These are phyloP conservation scores for Skeletonema marinoi DNA, from an alignment of 108 stramenopile species.

Conservation along the genomic window DNA sequence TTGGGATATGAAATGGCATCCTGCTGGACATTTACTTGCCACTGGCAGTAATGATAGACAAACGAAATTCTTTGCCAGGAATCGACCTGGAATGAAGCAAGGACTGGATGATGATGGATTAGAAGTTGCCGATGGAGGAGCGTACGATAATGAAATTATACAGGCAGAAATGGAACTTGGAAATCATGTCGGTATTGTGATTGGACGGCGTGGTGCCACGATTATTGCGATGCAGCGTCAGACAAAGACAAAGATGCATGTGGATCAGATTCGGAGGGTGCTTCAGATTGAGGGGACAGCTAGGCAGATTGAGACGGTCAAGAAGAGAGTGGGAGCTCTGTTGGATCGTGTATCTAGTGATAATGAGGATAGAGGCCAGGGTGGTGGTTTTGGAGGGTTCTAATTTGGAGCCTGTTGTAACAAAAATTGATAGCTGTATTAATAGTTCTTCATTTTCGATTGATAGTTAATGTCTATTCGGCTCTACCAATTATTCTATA, in stretches of 20 bases:
- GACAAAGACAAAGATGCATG: constrained; percentile 91
- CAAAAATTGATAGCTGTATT: too few species aligned
- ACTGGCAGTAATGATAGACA: constrained; percentile 92
- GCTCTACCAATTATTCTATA: too few species aligned
- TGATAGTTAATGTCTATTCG: too few species aligned
- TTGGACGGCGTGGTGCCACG: constrained; percentile 86
- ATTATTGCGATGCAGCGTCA: constrained; percentile 90
- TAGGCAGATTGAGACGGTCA: constrained; percentile 82
- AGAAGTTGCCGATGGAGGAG: constrained; percentile 30
- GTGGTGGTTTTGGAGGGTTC: constrained; percentile 27
- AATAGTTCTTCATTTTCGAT: too few species aligned
- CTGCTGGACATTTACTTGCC: constrained; percentile 91
- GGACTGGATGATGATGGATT: constrained; percentile 69
- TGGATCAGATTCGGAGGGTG: constrained; percentile 83
- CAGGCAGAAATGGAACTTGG: constrained; percentile 88
- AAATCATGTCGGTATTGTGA: constrained; percentile 92
- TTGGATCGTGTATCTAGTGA: constrained; percentile 75
- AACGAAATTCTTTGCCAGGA: constrained; percentile 94
- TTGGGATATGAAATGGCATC: constrained; percentile 97
- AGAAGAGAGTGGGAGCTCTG: constrained; percentile 80
- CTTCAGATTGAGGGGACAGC: constrained; percentile 89
- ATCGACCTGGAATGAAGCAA: constrained; percentile 80
- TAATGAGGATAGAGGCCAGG: constrained; percentile 30
- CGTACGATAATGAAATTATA: constrained; percentile 61
- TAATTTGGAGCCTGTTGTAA: not conserved